phyloP scores from a whole-genome alignment of 108 stramenopile genomes.

The Chaetoceros tenuissimus region DNA sequence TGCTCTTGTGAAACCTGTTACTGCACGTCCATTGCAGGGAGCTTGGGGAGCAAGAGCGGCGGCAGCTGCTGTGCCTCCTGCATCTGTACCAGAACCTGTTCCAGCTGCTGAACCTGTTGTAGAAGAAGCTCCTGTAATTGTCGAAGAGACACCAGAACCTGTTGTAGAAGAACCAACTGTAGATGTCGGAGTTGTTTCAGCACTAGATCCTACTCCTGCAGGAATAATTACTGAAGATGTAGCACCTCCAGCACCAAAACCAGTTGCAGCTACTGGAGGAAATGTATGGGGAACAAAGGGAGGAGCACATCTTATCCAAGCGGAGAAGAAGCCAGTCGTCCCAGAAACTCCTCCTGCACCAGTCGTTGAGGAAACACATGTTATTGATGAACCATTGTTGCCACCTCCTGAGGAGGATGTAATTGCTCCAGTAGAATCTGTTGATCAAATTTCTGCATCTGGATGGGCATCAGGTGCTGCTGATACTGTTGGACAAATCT shows the following conservation, averaged over 20 bases:
- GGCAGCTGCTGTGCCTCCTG: constrained; percentile 6
- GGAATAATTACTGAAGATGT: constrained; percentile 1
- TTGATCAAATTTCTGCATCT: background rate
- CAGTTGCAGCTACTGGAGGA: constrained; percentile 29
- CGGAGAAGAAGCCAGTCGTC: constrained; percentile 48
- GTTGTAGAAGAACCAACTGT: constrained; percentile 20
- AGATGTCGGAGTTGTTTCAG: constrained; percentile 22
- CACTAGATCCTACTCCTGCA: constrained; percentile 45
- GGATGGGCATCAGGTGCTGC: constrained; percentile 17
- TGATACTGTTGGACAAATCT: constrained; percentile 8
- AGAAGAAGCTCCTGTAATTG: constrained; percentile 2
- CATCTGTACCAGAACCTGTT: constrained; percentile 16
- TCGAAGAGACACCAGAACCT: constrained; percentile 5
- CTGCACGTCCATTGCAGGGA: constrained; percentile 38
- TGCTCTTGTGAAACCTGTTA: constrained; percentile 21
- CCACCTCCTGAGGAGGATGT: background rate
- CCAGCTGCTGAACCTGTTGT: constrained; percentile 10
- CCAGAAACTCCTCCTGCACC: constrained; percentile 27
- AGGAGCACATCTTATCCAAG: constrained; percentile 75
- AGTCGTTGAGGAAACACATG: constrained; percentile 2
- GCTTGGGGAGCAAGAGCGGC: constrained; percentile 52
- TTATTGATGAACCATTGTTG: no score
- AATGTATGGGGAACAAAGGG: constrained; percentile 89
- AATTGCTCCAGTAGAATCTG: background rate
- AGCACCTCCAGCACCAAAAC: constrained; percentile 10